Evolutionary conservation across 495 filamentous ascomycete species (phyloP).

Genomic region (Diplogelasinospora grovesii): DNA sequence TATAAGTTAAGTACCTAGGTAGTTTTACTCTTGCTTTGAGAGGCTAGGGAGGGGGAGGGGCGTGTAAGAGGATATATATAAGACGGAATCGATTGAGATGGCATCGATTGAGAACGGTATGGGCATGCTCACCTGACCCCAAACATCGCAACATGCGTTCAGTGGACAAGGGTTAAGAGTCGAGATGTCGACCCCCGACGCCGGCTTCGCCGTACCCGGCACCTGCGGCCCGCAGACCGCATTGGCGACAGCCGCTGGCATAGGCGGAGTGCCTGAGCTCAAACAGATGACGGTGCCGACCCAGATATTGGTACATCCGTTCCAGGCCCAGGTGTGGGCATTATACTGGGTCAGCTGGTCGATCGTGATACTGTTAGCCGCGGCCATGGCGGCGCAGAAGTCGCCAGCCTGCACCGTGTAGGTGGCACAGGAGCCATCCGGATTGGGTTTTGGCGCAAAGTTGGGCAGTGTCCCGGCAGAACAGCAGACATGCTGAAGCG

Average conservation of each 20-base stretch:
- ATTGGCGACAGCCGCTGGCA: constrained; percentile 33
- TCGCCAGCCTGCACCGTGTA: constrained; percentile 32
- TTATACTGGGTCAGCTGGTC: constrained; percentile 34
- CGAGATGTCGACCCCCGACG: constrained; percentile 7
- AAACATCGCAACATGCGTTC: constrained; percentile 22
- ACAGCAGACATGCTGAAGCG: constrained; percentile 43
- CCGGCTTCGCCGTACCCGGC: constrained; percentile 24
- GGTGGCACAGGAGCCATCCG: constrained; percentile 35
- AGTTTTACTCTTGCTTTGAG: no score
- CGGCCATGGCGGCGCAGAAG: constrained; percentile 25
- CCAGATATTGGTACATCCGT: constrained; percentile 32
- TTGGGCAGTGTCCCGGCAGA: constrained; percentile 31
- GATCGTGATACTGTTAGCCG: constrained; percentile 22
- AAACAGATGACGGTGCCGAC: constrained; percentile 39
- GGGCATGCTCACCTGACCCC: no score
- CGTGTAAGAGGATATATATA: no score
- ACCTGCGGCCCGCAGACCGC: constrained; percentile 42
- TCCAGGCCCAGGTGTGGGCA: constrained; percentile 45
- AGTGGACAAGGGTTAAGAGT: constrained; percentile 32
- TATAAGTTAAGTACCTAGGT: no score
- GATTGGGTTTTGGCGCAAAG: constrained; percentile 31
- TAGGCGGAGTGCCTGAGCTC: constrained; percentile 39
- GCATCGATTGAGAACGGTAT: no score
- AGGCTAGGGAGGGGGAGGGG: no score
- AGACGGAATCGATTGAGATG: no score